phyloP scores from a whole-genome alignment of 2,329 filamentous ascomycete species.

The Colletotrichum brevisporum region DNA sequence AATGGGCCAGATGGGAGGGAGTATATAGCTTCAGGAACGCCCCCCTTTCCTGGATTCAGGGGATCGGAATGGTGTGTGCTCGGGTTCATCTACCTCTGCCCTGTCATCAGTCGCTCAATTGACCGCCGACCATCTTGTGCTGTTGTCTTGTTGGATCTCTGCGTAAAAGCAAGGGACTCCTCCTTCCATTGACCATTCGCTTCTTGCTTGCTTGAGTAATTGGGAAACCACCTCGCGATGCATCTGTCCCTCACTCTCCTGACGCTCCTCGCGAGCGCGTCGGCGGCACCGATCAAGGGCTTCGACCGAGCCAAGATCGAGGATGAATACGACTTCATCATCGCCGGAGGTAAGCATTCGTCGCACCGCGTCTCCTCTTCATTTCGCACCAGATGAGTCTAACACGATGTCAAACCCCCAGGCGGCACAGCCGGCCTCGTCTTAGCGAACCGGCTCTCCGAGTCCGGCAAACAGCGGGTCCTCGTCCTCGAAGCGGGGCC shows the following conservation, averaged over 20 bases:
- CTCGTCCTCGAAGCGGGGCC: slow-evolving; percentile 46
- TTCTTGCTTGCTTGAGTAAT: background rate
- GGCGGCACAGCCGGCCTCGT: slow-evolving; percentile 47
- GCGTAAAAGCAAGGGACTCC: background rate
- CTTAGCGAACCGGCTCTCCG: slow-evolving; percentile 45
- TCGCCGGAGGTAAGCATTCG: slow-evolving; percentile 39
- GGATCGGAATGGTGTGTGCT: background rate
- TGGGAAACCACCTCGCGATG: slow-evolving; percentile 1
- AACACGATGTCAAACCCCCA: background rate
- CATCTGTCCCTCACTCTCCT: slow-evolving; percentile 26
- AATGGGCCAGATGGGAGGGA: too few relatives aligned
- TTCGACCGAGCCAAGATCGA: slow-evolving; percentile 38
- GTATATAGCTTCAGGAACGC: slow-evolving; percentile 3
- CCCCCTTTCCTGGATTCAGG: background rate
- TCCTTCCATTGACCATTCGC: background rate
- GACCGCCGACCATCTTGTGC: background rate
- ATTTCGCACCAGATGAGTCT: background rate
- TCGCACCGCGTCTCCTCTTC: background rate
- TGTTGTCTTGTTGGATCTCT: background rate
- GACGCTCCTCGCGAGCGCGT: slow-evolving; percentile 20
- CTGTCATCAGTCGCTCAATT: background rate
- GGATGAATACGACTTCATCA: slow-evolving; percentile 43
- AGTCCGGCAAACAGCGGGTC: slow-evolving; percentile 44
- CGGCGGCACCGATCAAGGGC: slow-evolving; percentile 37
- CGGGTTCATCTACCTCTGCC: background rate